Evolutionary conservation across 2,329 filamentous ascomycete genomes (phyloP).

Genomic region (Pyrenochaeta sp.): DNA sequence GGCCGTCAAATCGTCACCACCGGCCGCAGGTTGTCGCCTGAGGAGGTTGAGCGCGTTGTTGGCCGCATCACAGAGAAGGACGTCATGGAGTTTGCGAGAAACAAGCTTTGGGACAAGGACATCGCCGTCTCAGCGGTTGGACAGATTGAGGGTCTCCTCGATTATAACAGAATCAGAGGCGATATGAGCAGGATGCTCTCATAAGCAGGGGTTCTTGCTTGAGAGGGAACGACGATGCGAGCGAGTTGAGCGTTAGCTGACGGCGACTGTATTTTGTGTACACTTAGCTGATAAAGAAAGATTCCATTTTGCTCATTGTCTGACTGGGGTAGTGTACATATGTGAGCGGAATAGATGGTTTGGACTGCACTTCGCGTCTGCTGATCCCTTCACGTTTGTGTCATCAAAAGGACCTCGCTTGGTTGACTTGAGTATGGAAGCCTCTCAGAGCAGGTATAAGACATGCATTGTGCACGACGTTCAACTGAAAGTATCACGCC

Average conservation of each 20-base stretch:
- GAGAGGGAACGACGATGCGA: background rate
- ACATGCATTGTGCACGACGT: too few relatives aligned
- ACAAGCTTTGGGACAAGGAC: constrained; percentile 97
- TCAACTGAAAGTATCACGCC: too few relatives aligned
- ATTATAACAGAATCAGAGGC: constrained; percentile 80
- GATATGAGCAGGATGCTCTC: constrained; percentile 83
- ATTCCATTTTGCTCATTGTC: constrained; percentile 20
- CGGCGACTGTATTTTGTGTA: constrained; percentile 46
- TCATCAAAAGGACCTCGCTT: background rate
- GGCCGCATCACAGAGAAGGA: constrained; percentile 92
- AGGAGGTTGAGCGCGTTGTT: constrained; percentile 93
- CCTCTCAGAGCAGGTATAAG: too few relatives aligned
- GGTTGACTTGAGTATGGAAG: too few relatives aligned
- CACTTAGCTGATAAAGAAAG: constrained; percentile 42
- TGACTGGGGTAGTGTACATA: constrained; percentile 7
- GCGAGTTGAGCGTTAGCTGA: constrained; percentile 19
- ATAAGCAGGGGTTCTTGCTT: constrained; percentile 26
- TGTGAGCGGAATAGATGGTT: constrained; percentile 1
- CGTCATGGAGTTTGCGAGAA: constrained; percentile 94
- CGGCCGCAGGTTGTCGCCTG: constrained; percentile 86
- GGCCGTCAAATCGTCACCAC: constrained; percentile 98
- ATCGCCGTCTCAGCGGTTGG: constrained; percentile 93
- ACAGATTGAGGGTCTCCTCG: constrained; percentile 81
- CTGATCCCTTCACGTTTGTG: too few relatives aligned
- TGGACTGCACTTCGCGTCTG: background rate